Percentiles rank a stretch among this genome's conserved stretches.
phyloP scores from a whole-genome alignment of 2,329 filamentous ascomycete species.

The Penicillium sp. region DNA sequence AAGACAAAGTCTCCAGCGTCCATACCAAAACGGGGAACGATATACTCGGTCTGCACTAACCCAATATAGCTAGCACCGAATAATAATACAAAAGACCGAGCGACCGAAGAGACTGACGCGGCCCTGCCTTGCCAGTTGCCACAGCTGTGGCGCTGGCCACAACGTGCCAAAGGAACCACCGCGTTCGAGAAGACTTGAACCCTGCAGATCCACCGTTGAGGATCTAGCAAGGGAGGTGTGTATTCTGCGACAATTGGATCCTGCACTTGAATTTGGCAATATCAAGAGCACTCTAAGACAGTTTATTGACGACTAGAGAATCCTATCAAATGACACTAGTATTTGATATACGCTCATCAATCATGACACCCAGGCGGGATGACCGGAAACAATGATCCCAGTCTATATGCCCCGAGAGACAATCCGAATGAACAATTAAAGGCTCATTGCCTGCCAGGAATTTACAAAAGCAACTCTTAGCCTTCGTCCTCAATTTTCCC shows the following conservation, averaged over 20 bases:
- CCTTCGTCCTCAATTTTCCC: background rate
- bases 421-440: background rate
- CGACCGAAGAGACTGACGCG: constrained; percentile 15
- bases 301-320: background rate
- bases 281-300: background rate
- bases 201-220: constrained; percentile 10
- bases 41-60: background rate
- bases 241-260: background rate
- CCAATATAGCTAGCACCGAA: background rate
- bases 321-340: background rate
- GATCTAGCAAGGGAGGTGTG: background rate
- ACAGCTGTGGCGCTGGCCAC: constrained; percentile 19
- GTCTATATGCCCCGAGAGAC: background rate
- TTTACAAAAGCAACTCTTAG: background rate
- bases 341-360: background rate
- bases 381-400: background rate
- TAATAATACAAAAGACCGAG: background rate
- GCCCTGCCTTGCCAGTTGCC: constrained; percentile 14
- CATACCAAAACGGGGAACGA: background rate
- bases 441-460: background rate
- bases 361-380: background rate
- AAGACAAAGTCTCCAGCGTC: too few species aligned
- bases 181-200: constrained; percentile 12
- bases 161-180: constrained; percentile 3
- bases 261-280: background rate